These are phyloP conservation scores for Yamadazyma kanchanaburiensis DNA, from an alignment of 1,139 yeast genomes.

Conservation along the genomic window DNA sequence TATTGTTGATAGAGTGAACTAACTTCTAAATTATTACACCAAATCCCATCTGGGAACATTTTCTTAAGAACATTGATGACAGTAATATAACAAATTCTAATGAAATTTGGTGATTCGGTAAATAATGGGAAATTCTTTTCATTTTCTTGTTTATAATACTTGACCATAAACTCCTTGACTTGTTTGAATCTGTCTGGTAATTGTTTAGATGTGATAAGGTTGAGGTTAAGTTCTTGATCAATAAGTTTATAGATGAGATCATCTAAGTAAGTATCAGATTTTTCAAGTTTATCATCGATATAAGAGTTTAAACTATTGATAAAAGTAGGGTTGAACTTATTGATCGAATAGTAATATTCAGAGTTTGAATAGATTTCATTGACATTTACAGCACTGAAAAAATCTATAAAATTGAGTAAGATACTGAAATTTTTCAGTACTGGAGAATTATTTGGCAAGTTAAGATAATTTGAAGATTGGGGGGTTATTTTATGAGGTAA, in stretches of 20 bases:
- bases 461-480: conserved; percentile 11
- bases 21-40: conserved; percentile 36
- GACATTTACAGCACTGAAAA: conserved; percentile 24
- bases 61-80: conserved; percentile 31
- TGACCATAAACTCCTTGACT: conserved; percentile 40
- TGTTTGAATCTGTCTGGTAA: conserved; percentile 31
- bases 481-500: conserved; percentile 32
- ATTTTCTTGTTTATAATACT: conserved; percentile 36
- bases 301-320: conserved; percentile 24
- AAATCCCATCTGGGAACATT: conserved; percentile 45
- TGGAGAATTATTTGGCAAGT: conserved; percentile 26
- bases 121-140: conserved; percentile 33
- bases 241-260: conserved; percentile 36
- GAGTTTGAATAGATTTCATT: conserved; percentile 31
- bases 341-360: conserved; percentile 35
- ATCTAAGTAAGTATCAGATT: conserved; percentile 32
- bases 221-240: conserved; percentile 39
- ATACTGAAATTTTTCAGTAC: conserved; percentile 25
- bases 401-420: conserved; percentile 29
- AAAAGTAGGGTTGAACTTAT: conserved; percentile 31
- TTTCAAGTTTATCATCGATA: conserved; percentile 33
- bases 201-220: conserved; percentile 34
- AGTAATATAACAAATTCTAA: conserved; percentile 37
- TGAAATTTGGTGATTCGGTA: conserved; percentile 22
- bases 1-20: conserved; percentile 28